These are phyloP conservation scores for Lenwebbia sp. DNA, from an alignment of 345 rosid genomes.

Conservation along the genomic window DNA sequence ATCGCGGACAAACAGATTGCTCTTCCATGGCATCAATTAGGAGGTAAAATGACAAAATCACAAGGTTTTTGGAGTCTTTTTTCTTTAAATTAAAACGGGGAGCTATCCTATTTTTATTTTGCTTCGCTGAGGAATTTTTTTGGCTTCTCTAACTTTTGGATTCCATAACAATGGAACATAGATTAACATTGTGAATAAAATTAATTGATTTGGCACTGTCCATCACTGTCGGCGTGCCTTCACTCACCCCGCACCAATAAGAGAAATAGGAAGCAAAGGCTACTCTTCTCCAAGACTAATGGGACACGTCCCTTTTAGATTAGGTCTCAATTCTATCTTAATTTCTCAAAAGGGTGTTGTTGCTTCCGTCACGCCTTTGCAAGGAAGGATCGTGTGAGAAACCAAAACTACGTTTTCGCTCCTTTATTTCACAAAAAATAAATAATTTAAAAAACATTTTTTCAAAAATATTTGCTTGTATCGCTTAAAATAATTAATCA, in stretches of 20 bases:
- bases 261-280: not conserved
- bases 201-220: not conserved
- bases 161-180: not conserved
- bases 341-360: not conserved
- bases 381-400: not conserved
- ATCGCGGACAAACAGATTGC: not conserved
- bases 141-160: not conserved
- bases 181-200: not conserved
- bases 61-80: not conserved
- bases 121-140: not conserved
- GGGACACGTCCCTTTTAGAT: slow-evolving; percentile 9
- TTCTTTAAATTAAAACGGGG: not conserved
- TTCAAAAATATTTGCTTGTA: too few relatives aligned
- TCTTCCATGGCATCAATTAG: not conserved
- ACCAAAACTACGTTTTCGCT: not conserved
- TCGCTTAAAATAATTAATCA: too few relatives aligned
- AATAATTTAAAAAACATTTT: too few relatives aligned
- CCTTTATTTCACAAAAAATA: too few relatives aligned
- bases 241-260: not conserved
- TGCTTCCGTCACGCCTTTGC: slow-evolving; percentile 4
- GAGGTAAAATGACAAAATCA: not conserved
- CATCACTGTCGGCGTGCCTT: slow-evolving; percentile 15
- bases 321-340: slow-evolving; percentile 7
- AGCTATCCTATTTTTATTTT: not conserved
- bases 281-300: not conserved